phyloP scores from a whole-genome alignment of 768 basidiomycete species.

The Amanita pallidorosea region DNA sequence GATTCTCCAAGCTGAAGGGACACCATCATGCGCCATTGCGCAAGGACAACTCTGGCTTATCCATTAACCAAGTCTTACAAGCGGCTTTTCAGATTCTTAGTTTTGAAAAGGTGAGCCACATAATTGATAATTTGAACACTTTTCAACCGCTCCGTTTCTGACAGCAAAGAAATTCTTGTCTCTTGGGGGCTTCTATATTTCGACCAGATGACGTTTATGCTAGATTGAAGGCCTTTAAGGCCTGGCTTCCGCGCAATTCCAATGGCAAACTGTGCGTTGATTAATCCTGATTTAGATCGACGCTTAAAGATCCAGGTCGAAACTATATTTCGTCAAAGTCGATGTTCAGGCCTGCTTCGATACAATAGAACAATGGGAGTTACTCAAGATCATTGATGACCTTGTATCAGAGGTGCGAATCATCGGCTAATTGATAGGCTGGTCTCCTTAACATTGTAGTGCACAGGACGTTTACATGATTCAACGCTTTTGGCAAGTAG shows the following conservation, averaged over 20 bases:
- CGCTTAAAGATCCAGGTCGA: constrained; percentile 41
- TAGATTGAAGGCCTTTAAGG: constrained; percentile 64
- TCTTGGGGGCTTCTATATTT: constrained; percentile 76
- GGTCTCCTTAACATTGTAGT: neutral
- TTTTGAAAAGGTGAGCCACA: constrained; percentile 64
- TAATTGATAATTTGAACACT: neutral
- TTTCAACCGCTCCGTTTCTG: neutral
- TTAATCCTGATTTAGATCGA: neutral
- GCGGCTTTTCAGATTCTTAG: constrained; percentile 80
- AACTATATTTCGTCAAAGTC: constrained; percentile 91
- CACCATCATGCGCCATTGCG: neutral
- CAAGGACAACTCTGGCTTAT: constrained; percentile 25
- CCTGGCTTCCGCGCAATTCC: constrained; percentile 25
- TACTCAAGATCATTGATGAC: constrained; percentile 65
- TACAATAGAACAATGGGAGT: constrained; percentile 81
- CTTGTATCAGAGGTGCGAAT: constrained; percentile 58
- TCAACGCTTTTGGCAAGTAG: constrained; percentile 60
- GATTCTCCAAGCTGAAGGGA: constrained; percentile 1
- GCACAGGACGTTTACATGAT: constrained; percentile 62
- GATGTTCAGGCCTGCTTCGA: constrained; percentile 97
- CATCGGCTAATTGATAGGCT: neutral
- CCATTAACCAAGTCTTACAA: constrained; percentile 83
- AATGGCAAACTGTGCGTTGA: constrained; percentile 39
- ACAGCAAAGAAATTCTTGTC: constrained; percentile 50
- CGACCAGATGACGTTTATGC: constrained; percentile 75